Evolutionary conservation across 2,329 filamentous ascomycete genomes (phyloP), one percentile per base, ranked within the genome.

Genomic region (Cyclaneusma minus): DNA sequence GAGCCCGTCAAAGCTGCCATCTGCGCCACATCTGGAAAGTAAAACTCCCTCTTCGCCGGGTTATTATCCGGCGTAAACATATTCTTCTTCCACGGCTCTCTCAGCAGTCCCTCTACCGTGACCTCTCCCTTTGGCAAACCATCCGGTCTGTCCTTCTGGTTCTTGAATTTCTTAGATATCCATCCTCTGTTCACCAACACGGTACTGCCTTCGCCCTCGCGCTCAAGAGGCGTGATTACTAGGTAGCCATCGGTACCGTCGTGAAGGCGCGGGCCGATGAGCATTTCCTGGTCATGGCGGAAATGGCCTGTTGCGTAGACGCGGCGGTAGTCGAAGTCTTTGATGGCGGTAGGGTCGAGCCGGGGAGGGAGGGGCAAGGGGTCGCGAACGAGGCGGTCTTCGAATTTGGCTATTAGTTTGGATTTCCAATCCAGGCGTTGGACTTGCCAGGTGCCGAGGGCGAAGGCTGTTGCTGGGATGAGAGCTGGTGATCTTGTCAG

Each of bases 81-180:
- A 50, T 98, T 98, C 64, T 87, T 92, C 65, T 92, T 89, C 69
- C 82, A 92, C 6, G 87, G 87, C 55, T 89, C 72, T 32, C 89
- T 58, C 48, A 98, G 49, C 48, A 98, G 44, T 0, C 89, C 89
- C 54, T 93, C 74, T 3, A 98, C 72, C 1, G 64, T 67, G 7
- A 95, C 74, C 42, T 78, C 69, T 0, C 72, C 82, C 25, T 45
- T 49, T 0, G 79, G 77, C 38, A 95, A 40, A 1, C 72, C 71
- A 13, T 71, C 66, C 0, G 64, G 56, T 13, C 82, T 57, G 29
- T 61, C 56, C 37, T 56, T 57, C 54, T 85, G 77, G 32, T 67
- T 54, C 29, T 65, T 66, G 41, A 78, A 62, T 38, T 73, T 73
- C 60, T 82, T 87, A 22, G 69, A 62, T 34, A 98, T 89, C 89